Conservation (phyloP, 148 eudicot species). For the Chenopodium quinoa region DNA sequence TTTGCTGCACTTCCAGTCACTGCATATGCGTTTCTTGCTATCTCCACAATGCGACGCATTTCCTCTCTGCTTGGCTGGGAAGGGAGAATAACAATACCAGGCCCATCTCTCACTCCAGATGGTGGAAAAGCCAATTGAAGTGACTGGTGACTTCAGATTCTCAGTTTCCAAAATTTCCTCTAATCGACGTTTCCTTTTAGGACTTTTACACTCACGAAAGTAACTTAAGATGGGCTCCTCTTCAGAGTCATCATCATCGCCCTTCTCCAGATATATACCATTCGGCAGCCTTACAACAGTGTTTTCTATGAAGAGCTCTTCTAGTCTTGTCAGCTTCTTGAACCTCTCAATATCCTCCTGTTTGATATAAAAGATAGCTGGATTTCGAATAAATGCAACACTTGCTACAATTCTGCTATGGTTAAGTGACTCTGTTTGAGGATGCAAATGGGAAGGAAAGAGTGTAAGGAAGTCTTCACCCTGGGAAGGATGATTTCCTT, state of each 20-base stretch:
- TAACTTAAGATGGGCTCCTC: slow-evolving; percentile 25
- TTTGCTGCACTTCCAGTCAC: slow-evolving; percentile 76
- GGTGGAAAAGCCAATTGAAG: slow-evolving; percentile 30
- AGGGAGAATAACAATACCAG: slow-evolving; percentile 68
- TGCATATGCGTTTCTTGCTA: slow-evolving; percentile 51
- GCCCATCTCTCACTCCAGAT: slow-evolving; percentile 35
- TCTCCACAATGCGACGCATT: slow-evolving; percentile 42
- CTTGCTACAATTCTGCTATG: slow-evolving; percentile 36
- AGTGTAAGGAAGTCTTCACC: slow-evolving; percentile 52
- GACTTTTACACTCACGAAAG: slow-evolving; percentile 2
- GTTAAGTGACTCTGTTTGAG: slow-evolving; percentile 32
- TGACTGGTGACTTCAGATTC: not conserved
- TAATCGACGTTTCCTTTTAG: slow-evolving; percentile 19
- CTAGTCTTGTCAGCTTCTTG: slow-evolving; percentile 55
- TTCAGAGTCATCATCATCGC: slow-evolving; percentile 23
- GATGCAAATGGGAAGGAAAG: slow-evolving; percentile 68
- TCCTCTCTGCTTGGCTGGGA: slow-evolving; percentile 54
- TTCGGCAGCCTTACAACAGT: slow-evolving; percentile 28
- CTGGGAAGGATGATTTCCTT: slow-evolving; percentile 49
- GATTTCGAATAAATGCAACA: slow-evolving; percentile 53
- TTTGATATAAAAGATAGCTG: slow-evolving; percentile 41
- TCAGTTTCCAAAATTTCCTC: slow-evolving; percentile 19
- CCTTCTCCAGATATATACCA: slow-evolving; percentile 20
- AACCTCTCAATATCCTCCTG: slow-evolving; percentile 55
- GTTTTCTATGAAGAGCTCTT: slow-evolving; percentile 43